Evolutionary conservation across 495 filamentous ascomycete genomes (phyloP), one percentile per base, ranked within the genome.

Genomic region (Cryomyces antarcticus): DNA sequence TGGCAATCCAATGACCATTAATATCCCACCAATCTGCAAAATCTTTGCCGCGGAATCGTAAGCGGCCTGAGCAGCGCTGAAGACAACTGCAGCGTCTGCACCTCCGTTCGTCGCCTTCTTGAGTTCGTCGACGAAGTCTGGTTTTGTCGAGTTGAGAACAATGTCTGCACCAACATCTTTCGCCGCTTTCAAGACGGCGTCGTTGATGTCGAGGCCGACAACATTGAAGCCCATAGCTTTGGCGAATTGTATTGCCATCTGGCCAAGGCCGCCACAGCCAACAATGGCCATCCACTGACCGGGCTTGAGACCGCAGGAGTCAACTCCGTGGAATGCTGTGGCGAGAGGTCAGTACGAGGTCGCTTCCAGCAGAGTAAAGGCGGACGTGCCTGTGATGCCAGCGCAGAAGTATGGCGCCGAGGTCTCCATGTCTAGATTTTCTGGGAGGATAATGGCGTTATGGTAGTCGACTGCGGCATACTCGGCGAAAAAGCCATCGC

Each of bases 1-100:
- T 10, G 61, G 51, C 30, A 64, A 50, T 9, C 61, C 61, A 31
- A 64, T 57, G 11, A 62, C 57, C 60, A 64, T 64, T 43, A 64
- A 45, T 29, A 61, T 30, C 10, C 61, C 61, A 50, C 45, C 46
- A 5, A 52, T 42, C 13, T 52, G 42, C 1, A 57, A 43, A 5
- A 57, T 43, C 11, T 39, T 7, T 31, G 55, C 45, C 5, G 54
- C 49, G 29, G 44, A 38, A 7, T 45, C 46, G 34, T 57, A 57
- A 0, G 59, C 60, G 4, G 58, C 52, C 17, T 58, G 49, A 5
- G 55, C 51, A 11, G 52, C 53, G 38, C 57, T 56, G 49, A 56
- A 63, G n/a, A 63, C 60, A 13, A 53, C 56, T 7, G 54, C 59
- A 4, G 60, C 57, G 31, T 62, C 54, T 24, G 39, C 48, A 7